Base-by-base conservation (phyloP, 2,329 filamentous ascomycete genomes). In the Chaetothyriales sp. region DNA sequence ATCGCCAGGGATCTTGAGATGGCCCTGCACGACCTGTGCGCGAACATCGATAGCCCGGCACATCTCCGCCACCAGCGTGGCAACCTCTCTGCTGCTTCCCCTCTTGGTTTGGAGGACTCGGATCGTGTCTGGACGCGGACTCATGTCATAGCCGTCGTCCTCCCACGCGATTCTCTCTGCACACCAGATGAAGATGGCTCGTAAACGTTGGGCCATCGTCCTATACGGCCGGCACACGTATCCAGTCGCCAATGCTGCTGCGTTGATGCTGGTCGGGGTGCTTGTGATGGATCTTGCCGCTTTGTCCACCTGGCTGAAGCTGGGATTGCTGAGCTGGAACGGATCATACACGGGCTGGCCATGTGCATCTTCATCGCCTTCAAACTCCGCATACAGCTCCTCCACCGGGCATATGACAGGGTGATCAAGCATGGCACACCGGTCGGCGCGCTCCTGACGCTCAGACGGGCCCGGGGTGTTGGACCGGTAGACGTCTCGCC, bases 161-260 rank as follows among this genome's bases (percentile, higher is more conserved):
- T 98, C 92, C 92, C 92, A 98, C 28, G 78, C 79, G 51, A 98
- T 82, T 60, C 90, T 88, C 64, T 98, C 92, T n/a, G 86, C 79
- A 4, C 94, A 86, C 90, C 90, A 98, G 1, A 86, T 95, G 62
- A 96, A 98, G 55, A 98, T 96, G 15, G 92, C 90, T 20, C 93
- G 79, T 22, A 98, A 70, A 36, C 89, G 79, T 65, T 98, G 92
- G 0, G 95, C 86, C 60, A 96, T 90, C 66, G 86, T 95, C 53
- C 89, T 78, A 65, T 95, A 95, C 0, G 92, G 93, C 25, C 92
- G 80, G 63, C 93, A 98, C 9, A 98, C 81, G 63, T 95, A 95
- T 1, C 83, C 86, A 52, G 92, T 92, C 0, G 92, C 88, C 15
- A 98, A 73, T 26, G 83, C 85, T 22, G 83, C 78, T 0, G 90